A percentile compares a stretch with the other conserved stretches of the same genome.
Conservation (phyloP, 2,329 filamentous ascomycete genomes). For the Passalora sequoiae region DNA sequence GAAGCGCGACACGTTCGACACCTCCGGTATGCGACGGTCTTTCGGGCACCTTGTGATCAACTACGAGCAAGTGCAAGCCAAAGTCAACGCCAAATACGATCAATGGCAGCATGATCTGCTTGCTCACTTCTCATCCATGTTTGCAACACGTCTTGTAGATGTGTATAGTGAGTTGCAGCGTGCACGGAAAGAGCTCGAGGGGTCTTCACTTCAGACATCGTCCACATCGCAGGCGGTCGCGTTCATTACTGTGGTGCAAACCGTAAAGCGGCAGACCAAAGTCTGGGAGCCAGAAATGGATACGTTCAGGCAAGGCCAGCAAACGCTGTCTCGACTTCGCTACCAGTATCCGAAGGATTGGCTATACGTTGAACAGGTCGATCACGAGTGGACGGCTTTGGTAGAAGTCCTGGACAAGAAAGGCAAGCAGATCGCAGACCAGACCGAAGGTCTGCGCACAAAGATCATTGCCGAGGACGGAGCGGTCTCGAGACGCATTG, state of each 20-base stretch:
- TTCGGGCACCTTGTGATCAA: conserved; percentile 95
- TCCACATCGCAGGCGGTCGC: conserved; percentile 96
- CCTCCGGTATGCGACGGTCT: conserved; percentile 82
- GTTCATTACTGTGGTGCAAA: conserved; percentile 97
- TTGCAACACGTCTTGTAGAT: conserved; percentile 86
- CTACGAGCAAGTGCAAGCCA: conserved; percentile 97
- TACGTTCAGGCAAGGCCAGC: conserved; percentile 91
- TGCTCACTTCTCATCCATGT: conserved; percentile 82
- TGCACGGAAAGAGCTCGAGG: conserved; percentile 82
- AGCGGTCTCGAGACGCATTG: conserved; percentile 81
- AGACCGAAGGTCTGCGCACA: conserved; percentile 87
- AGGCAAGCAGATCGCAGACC: conserved; percentile 91
- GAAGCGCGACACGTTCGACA: conserved; percentile 93
- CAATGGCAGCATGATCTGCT: conserved; percentile 99
- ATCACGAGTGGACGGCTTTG: conserved; percentile 89
- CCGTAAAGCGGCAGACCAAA: conserved; percentile 89
- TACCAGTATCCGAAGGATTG: conserved; percentile 93
- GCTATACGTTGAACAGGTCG: conserved; percentile 93
- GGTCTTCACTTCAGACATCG: conserved; percentile 84
- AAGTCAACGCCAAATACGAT: conserved; percentile 98
- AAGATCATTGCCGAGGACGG: conserved; percentile 95
- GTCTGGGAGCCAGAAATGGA: conserved; percentile 94
- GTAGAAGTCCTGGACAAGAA: conserved; percentile 90
- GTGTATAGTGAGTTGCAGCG: conserved; percentile 88
- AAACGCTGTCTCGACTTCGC: conserved; percentile 80